Percentiles rank a stretch among this genome's conserved stretches.
These are phyloP conservation scores for Drosera spatulata DNA, from an alignment of 179 eudicot species.

Conservation along the genomic window DNA sequence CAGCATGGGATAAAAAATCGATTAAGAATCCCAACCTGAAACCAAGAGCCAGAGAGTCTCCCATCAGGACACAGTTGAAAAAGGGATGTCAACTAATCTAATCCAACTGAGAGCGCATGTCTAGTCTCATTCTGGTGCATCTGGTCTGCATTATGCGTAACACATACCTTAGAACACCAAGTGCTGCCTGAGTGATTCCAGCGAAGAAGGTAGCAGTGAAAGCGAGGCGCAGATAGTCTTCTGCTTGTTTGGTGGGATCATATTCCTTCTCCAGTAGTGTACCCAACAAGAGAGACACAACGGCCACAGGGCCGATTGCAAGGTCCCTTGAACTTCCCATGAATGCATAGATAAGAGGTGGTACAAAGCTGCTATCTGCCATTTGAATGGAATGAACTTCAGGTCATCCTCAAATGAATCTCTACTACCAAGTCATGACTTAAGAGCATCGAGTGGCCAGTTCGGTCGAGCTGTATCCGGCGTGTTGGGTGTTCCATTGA, in stretches of 20 bases:
- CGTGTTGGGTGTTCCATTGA: too few species aligned
- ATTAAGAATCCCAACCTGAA: conserved; percentile 66
- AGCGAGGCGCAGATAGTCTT: conserved; percentile 50
- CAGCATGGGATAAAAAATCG: conserved; percentile 80
- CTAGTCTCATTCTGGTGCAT: background rate
- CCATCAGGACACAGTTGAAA: background rate
- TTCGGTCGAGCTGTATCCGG: too few species aligned
- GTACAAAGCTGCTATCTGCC: conserved; percentile 70
- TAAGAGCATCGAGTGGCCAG: too few species aligned
- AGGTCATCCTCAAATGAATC: background rate
- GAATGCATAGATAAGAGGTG: conserved; percentile 67
- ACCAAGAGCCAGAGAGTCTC: background rate
- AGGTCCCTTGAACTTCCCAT: conserved; percentile 92
- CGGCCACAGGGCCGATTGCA: conserved; percentile 89
- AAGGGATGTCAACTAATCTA: background rate
- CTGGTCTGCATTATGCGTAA: too few species aligned
- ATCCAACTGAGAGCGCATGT: background rate
- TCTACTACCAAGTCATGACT: background rate
- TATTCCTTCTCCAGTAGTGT: conserved; percentile 43
- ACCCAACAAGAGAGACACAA: conserved; percentile 64
- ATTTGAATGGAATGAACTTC: background rate
- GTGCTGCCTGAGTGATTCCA: conserved; percentile 60
- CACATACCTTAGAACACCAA: conserved; percentile 61
- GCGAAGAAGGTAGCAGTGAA: conserved; percentile 87
- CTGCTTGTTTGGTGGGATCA: conserved; percentile 37